Conservation (phyloP, 1,139 yeast species). For the Pneumocystis canis region DNA sequence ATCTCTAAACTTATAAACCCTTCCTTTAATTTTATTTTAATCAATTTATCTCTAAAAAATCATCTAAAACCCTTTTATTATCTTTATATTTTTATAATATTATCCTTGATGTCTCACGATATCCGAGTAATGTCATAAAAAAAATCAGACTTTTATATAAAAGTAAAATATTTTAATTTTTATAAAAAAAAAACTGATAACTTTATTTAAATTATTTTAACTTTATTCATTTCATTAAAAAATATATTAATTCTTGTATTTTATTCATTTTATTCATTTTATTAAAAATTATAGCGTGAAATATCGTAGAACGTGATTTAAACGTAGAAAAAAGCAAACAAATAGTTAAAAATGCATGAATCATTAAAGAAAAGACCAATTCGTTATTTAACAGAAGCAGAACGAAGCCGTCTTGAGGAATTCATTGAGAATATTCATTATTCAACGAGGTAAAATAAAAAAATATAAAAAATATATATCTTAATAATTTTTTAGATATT, state of each 20-base stretch:
- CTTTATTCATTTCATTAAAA: not conserved
- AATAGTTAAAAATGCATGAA: not conserved
- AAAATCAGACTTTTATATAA: too few relatives aligned
- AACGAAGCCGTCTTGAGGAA: constrained; percentile 73
- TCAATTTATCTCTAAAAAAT: too few relatives aligned
- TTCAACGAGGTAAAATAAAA: constrained; percentile 48
- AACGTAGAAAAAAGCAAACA: not conserved
- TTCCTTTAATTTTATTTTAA: too few relatives aligned
- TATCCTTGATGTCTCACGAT: too few relatives aligned
- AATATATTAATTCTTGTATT: not conserved
- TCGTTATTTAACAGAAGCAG: constrained; percentile 65
- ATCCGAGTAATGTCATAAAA: too few relatives aligned
- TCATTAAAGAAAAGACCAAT: constrained; percentile 17
- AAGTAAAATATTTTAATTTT: too few relatives aligned
- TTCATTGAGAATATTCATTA: constrained; percentile 91
- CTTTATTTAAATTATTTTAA: too few relatives aligned
- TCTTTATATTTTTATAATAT: too few relatives aligned
- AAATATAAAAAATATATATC: not conserved
- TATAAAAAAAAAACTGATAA: too few relatives aligned
- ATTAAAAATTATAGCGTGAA: too few relatives aligned
- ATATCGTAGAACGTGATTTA: too few relatives aligned
- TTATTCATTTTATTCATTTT: not conserved
- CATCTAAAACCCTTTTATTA: too few relatives aligned
- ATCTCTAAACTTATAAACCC: not conserved
- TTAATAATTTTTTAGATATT: constrained; percentile 43